Base-by-base conservation (phyloP, 179 eudicot species). In the Camellia oleifera region DNA sequence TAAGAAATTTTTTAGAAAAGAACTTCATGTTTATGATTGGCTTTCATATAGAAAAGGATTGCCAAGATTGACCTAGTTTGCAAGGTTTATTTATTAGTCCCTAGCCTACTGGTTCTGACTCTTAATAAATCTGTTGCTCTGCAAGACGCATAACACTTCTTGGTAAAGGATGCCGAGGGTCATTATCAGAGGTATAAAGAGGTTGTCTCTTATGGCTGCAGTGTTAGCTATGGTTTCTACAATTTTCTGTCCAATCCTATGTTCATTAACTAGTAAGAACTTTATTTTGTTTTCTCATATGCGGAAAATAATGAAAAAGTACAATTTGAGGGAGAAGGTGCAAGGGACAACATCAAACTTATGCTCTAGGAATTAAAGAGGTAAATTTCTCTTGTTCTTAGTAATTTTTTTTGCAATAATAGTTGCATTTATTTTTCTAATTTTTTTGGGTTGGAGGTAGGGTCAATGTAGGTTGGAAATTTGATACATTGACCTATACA, bases 131-230 rank as follows among this genome's bases (percentile, higher is more conserved):
- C 57, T 75, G 32, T 74, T 40, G 72, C 56, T 50, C 20, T 86
- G 85, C 92, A 96, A 98, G 98, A 13, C 87, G 86, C 62, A 74
- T 94, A 60, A 90, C 91, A 64, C 96, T 96, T 80, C 83, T 96
- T 83, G 98, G 93, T 66, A 98, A 96, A 86, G 99, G 99, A 32
- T 96, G 99, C 83, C 93, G 99, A 82, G 99, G 99, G 77, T 96
- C 99, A 82, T 85, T 96, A 79, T 96, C 99, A 57, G 99, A 96
- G 99, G 99, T 94, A 81, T 84, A 82, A 60, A 81, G 18, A 80
- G 64, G 66, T 73, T 26, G 58, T 70, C 18, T 46, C 66, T 73
- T 69, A 45, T 63, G 63, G 53, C 57, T 79, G 60, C 76, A 52
- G 44, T 20, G n/a, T 58, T 69, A 46, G 64, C 50, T 62, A 58